A percentile compares a stretch with the other conserved stretches of the same genome.
Evolutionary conservation across 108 stramenopile species (phyloP).

Genomic region (Discostella pseudostelligera): DNA sequence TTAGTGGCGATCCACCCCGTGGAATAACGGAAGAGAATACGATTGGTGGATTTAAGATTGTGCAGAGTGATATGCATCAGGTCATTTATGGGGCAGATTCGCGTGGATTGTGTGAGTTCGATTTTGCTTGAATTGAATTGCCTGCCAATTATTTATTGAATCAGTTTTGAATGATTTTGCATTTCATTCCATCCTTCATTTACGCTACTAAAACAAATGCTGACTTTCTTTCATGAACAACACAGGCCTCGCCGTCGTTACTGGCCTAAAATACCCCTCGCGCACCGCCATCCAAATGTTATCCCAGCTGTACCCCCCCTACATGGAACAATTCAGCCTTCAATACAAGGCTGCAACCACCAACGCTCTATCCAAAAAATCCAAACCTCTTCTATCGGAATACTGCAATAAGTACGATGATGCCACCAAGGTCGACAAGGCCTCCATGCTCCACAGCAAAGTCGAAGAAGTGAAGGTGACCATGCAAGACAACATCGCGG

Average conservation of each 20-base stretch:
- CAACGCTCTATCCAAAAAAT: slow-evolving; percentile 74
- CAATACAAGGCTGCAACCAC: slow-evolving; percentile 72
- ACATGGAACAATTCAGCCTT: slow-evolving; percentile 61
- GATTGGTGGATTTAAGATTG: slow-evolving; percentile 89
- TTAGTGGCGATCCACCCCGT: slow-evolving; percentile 76
- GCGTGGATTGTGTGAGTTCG: slow-evolving; percentile 84
- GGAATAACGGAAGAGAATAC: slow-evolving; percentile 55
- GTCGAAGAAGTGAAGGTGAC: slow-evolving; percentile 83
- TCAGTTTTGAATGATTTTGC: slow-evolving; percentile 1
- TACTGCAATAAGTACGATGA: slow-evolving; percentile 85
- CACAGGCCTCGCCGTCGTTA: slow-evolving; percentile 81
- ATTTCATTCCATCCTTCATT: no score
- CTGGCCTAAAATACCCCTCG: slow-evolving; percentile 81
- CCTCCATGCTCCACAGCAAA: slow-evolving; percentile 67
- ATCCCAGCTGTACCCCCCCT: slow-evolving; percentile 70
- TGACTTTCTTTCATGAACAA: no score
- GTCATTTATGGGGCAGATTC: slow-evolving; percentile 84
- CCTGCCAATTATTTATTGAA: no score
- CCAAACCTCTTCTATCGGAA: slow-evolving; percentile 60
- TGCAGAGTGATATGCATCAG: slow-evolving; percentile 85
- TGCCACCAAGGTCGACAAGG: slow-evolving; percentile 83
- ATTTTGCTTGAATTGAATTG: no score
- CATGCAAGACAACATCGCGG: slow-evolving; percentile 87
- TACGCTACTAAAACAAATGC: no score
- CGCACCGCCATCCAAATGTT: slow-evolving; percentile 82